Evolutionary conservation across 805 yeast genomes (phyloP).

Genomic region (Metschnikowia drakensbergensis): DNA sequence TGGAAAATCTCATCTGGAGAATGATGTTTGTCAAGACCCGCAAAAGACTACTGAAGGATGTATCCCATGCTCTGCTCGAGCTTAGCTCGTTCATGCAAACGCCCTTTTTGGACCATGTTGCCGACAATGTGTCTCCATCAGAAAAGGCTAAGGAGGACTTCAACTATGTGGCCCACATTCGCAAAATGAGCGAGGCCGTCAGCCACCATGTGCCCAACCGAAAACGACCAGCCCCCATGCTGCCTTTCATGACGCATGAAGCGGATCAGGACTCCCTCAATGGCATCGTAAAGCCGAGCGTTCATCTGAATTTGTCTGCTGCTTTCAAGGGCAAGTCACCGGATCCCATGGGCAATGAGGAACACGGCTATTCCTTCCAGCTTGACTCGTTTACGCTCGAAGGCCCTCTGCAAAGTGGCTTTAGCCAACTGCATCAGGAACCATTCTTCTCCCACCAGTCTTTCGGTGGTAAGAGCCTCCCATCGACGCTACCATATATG

Average conservation of each 20-base stretch:
- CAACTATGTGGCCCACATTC: constrained; percentile 62
- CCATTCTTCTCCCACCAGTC: neutral
- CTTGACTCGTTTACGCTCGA: constrained; percentile 49
- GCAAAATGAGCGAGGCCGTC: constrained; percentile 49
- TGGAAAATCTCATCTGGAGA: constrained; percentile 87
- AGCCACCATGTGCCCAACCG: constrained; percentile 8
- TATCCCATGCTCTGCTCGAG: constrained; percentile 4
- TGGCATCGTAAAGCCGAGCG: constrained; percentile 3
- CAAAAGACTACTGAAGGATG: constrained; percentile 2
- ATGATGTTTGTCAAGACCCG: constrained; percentile 57
- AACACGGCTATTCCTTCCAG: constrained; percentile 28
- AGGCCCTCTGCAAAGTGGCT: constrained; percentile 27
- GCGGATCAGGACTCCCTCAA: constrained; percentile 2
- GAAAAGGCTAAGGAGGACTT: constrained; percentile 54
- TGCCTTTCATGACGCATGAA: constrained; percentile 15
- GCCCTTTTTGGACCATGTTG: constrained; percentile 8
- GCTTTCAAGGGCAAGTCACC: constrained; percentile 14
- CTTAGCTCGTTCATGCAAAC: constrained; percentile 8
- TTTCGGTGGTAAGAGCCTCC: neutral
- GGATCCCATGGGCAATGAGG: constrained; percentile 1
- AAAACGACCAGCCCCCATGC: constrained; percentile 19
- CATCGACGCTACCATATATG: constrained; percentile 4
- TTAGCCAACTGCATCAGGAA: neutral
- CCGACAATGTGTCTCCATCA: constrained; percentile 5
- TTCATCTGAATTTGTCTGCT: constrained; percentile 18